Percentiles rank a stretch among this genome's conserved stretches.
Evolutionary conservation across 306 rosid species (phyloP).

Genomic region (Elaeagnus macrophylla): DNA sequence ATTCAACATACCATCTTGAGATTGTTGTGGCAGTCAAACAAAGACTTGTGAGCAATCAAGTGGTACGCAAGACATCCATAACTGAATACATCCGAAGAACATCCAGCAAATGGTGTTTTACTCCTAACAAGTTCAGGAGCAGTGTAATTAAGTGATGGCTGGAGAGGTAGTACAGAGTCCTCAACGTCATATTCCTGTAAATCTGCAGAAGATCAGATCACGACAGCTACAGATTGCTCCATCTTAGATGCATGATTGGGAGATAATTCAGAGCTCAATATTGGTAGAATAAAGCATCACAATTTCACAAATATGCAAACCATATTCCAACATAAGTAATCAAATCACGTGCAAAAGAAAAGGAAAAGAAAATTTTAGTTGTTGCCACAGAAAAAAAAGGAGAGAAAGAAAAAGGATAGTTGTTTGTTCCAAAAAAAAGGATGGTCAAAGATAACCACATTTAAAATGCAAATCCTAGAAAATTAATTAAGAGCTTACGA

Average conservation of each 20-base stretch:
- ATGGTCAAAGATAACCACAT: too few species aligned
- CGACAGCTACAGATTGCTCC: constrained; percentile 3
- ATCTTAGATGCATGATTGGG: not conserved
- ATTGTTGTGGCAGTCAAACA: constrained; percentile 87
- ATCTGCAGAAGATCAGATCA: constrained; percentile 5
- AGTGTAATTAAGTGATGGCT: constrained; percentile 81
- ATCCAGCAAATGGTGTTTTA: constrained; percentile 43
- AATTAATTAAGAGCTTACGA: not conserved
- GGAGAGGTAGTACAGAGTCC: constrained; percentile 85
- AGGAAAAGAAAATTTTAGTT: constrained; percentile 4
- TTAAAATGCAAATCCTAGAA: not conserved
- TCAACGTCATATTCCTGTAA: constrained; percentile 92
- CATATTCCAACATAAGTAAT: too few species aligned
- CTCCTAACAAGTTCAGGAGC: constrained; percentile 93
- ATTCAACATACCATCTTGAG: constrained; percentile 71
- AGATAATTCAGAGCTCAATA: not conserved
- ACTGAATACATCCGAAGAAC: constrained; percentile 85
- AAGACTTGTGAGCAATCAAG: constrained; percentile 73
- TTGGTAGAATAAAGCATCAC: constrained; percentile 11
- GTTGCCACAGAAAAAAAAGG: not conserved
- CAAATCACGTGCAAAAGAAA: not conserved
- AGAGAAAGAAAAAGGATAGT: too few species aligned
- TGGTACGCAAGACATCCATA: constrained; percentile 93
- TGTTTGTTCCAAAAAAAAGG: too few species aligned
- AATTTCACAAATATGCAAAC: not conserved